Percentiles rank a stretch among this genome's conserved stretches.
Evolutionary conservation across 257 asterid species (phyloP).

Genomic region (Rehmannia glutinosa): DNA sequence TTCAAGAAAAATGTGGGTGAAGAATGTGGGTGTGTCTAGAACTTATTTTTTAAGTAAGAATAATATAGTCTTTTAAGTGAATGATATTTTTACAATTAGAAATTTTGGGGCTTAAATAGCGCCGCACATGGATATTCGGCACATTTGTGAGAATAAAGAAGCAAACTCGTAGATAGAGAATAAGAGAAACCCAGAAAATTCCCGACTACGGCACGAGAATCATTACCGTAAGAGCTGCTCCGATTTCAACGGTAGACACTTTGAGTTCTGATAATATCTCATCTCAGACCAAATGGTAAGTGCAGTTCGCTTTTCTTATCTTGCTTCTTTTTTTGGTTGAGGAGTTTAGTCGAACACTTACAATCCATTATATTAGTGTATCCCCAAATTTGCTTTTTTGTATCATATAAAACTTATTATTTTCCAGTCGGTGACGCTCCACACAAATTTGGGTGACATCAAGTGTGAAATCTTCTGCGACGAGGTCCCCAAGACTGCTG

Average conservation of each 20-base stretch:
- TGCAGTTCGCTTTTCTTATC: neutral
- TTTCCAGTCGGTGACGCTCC: conserved; percentile 88
- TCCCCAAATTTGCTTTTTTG: neutral
- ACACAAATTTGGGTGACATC: conserved; percentile 93
- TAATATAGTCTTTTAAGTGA: too few species aligned
- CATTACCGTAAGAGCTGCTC: neutral
- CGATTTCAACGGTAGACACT: neutral
- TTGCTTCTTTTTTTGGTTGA: neutral
- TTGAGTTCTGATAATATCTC: neutral
- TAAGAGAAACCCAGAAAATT: neutral
- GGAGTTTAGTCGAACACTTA: conserved; percentile 45
- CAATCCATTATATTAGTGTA: neutral
- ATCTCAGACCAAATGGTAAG: conserved; percentile 21
- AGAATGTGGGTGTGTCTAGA: too few species aligned
- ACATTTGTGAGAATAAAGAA: neutral
- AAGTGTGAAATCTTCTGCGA: conserved; percentile 97
- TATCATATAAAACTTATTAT: too few species aligned
- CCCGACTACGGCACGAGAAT: neutral
- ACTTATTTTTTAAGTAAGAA: too few species aligned
- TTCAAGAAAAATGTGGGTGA: too few species aligned
- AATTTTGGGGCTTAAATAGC: too few species aligned
- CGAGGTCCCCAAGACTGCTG: conserved; percentile 90
- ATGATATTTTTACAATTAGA: too few species aligned
- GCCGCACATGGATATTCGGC: too few species aligned
- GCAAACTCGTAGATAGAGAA: neutral